Conservation (phyloP, 768 basidiomycete species). For the Rhodotorula taiwanensis region DNA sequence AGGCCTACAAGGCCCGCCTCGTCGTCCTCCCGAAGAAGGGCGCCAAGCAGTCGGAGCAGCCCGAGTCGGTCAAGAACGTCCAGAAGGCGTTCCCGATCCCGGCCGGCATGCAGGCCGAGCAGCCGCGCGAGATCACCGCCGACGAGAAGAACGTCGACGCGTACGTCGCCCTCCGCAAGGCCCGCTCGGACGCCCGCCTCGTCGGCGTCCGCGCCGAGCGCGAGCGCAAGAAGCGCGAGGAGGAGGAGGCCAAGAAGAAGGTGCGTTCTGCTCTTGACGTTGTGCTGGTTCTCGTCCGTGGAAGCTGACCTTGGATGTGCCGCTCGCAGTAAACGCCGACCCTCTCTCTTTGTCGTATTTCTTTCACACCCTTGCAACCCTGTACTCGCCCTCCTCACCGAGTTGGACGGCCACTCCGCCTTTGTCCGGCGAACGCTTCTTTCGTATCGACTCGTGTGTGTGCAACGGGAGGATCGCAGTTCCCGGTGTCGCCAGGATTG, state of each 20-base stretch:
- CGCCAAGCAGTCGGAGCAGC: conserved; percentile 72
- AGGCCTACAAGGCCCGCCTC: conserved; percentile 83
- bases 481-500: too few relatives aligned
- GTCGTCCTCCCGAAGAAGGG: conserved; percentile 94
- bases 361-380: too few relatives aligned
- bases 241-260: conserved; percentile 57
- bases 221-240: conserved; percentile 82
- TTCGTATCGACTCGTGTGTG: too few relatives aligned
- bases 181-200: conserved; percentile 72
- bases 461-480: too few relatives aligned
- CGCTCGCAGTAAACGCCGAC: conserved; percentile 50
- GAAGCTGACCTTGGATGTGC: too few relatives aligned
- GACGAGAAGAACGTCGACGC: conserved; percentile 81
- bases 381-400: too few relatives aligned
- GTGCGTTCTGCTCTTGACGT: too few relatives aligned
- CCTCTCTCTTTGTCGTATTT: background rate
- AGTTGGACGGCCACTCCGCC: too few relatives aligned
- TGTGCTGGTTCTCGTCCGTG: too few relatives aligned
- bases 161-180: conserved; percentile 76
- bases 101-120: conserved; percentile 60
- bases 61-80: conserved; percentile 60
- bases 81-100: conserved; percentile 59
- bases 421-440: too few relatives aligned
- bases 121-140: conserved; percentile 83
- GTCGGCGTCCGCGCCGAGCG: conserved; percentile 82